phyloP scores from a whole-genome alignment of 2,329 filamentous ascomycete species.

The Myriangium duriaei region DNA sequence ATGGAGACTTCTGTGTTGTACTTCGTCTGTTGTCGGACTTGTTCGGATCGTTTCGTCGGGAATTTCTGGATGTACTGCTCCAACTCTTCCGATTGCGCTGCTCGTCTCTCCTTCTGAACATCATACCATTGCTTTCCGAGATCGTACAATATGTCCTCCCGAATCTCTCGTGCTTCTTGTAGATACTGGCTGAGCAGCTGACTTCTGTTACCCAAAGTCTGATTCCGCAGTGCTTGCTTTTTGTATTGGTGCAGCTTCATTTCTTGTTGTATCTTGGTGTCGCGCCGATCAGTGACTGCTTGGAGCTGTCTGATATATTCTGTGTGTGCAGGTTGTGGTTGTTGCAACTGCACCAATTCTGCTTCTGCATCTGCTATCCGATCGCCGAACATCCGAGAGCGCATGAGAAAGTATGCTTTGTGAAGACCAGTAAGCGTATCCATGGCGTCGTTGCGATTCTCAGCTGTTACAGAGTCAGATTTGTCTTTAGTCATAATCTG shows the following conservation, averaged over 20 bases:
- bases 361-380: conserved; percentile 67
- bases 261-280: conserved; percentile 68
- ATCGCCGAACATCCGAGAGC: conserved; percentile 81
- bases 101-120: conserved; percentile 77
- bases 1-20: conserved; percentile 95
- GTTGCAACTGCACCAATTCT: conserved; percentile 48
- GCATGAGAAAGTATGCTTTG: conserved; percentile 74
- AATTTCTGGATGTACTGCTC: conserved; percentile 75
- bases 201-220: conserved; percentile 67
- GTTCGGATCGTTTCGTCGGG: conserved; percentile 61
- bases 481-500: conserved; percentile 14
- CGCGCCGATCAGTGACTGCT: conserved; percentile 68
- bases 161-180: conserved; percentile 69
- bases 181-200: conserved; percentile 86
- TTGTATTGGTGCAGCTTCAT: conserved; percentile 62
- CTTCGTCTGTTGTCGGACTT: conserved; percentile 71
- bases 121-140: conserved; percentile 87
- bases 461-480: conserved; percentile 19
- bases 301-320: conserved; percentile 85
- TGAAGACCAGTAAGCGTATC: conserved; percentile 59
- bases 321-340: conserved; percentile 59
- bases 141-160: conserved; percentile 66
- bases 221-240: conserved; percentile 57
- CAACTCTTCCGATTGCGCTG: conserved; percentile 62
- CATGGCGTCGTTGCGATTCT: conserved; percentile 34